Evolutionary conservation across 2,329 filamentous ascomycete species (phyloP).

Genomic region (Dactylonectria macrodidyma): DNA sequence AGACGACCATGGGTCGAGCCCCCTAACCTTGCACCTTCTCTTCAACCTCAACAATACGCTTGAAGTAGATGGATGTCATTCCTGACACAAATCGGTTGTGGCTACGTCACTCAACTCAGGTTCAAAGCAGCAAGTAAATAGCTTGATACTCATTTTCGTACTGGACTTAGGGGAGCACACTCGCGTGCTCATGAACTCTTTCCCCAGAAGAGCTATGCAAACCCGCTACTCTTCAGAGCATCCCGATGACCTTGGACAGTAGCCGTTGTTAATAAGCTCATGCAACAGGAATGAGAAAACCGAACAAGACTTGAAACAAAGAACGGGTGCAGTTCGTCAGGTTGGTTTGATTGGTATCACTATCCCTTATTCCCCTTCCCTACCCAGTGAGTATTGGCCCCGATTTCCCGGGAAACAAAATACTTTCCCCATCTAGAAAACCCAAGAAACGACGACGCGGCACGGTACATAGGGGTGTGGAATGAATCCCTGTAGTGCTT

Average conservation of each 20-base stretch:
- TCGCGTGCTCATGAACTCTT: neutral
- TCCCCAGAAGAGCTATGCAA: neutral
- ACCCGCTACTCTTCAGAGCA: neutral
- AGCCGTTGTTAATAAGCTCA: conserved; percentile 20
- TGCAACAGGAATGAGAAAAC: conserved; percentile 8
- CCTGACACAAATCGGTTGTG: neutral
- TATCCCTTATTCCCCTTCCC: conserved; percentile 35
- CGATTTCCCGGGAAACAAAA: conserved; percentile 22
- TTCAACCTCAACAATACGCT: neutral
- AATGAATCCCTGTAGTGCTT: conserved; percentile 13
- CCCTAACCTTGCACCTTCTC: too few relatives aligned
- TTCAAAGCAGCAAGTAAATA: neutral
- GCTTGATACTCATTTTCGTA: neutral
- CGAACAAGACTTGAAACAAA: conserved; percentile 29
- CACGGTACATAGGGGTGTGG: conserved; percentile 6
- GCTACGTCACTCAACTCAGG: neutral
- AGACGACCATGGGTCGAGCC: neutral
- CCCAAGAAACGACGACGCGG: conserved; percentile 22
- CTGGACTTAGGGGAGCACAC: neutral
- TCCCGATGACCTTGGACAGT: neutral
- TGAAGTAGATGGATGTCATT: neutral
- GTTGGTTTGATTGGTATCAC: conserved; percentile 44
- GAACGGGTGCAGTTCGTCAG: conserved; percentile 39
- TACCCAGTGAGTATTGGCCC: conserved; percentile 19
- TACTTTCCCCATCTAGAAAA: conserved; percentile 38